Base-by-base conservation (phyloP, 2,329 filamentous ascomycete genomes). In the Fusarium papillatum region DNA sequence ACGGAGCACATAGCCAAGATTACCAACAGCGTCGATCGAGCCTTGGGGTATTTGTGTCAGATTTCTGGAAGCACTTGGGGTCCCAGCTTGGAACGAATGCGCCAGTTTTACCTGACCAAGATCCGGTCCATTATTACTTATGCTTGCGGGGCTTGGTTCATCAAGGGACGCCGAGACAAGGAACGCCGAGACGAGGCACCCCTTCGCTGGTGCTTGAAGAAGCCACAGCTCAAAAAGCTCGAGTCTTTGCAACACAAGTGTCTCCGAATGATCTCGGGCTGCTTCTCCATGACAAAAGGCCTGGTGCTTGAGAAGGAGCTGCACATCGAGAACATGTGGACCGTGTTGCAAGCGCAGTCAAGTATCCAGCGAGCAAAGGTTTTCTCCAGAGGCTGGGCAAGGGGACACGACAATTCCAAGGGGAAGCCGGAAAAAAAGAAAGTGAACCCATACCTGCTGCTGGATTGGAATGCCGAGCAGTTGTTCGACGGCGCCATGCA, bases 61-160 rank as follows among this genome's bases (percentile, higher is more conserved):
- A 63, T 73, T 22, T 74, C 64, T 11, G 67, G 67, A 19, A 36
- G 19, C 14, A 60, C 48, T 4, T 74, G 70, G 72, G 70, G 70
- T 0, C 59, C 64, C 17, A 19, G 17, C 8, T 48, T 73, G 16
- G 5, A 57, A 4, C 22, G 9, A 7, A 60, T 74, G 36, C 60
- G 70, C 16, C 59, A 53, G 26, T 41, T 68, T 7, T 71, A 71
- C 26, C 13, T 74, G 36, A 65, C 66, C 31, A 55, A 64, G 34
- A 60, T 74, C 26, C 64, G 48, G 10, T 29, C 72, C 8, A 41
- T 71, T 6, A 17, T 74, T 2, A 59, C 67, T 5, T 74, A 73
- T 39, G 72, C 63, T 10, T 74, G 61, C 29, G 66, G 57, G n/a
- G 66, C 70, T 11, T 74, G 70, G 72, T 73, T 70, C 34, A 61